Evolutionary conservation across 768 basidiomycete species (phyloP), one percentile per base, ranked within the genome.

Genomic region (Rhizopogon vesiculosus): DNA sequence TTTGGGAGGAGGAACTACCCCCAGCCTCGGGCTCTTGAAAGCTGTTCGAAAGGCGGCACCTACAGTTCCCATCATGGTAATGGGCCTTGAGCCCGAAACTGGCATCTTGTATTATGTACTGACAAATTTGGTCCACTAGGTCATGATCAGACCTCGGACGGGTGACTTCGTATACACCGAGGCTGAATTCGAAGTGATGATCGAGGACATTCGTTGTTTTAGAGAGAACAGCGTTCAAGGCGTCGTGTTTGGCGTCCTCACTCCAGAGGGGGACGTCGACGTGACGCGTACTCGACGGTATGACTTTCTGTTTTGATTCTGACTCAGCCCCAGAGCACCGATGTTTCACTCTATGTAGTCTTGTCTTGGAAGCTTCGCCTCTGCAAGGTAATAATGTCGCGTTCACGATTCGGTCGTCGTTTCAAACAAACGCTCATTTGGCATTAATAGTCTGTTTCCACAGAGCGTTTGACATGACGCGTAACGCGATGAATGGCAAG

Each of bases 1-100:
- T 3, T 61, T 81, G 28, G 92, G 91, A 22, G 92, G 92, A 19
- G 92, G 92, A 8, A 88, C 84, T 16, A 93, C 92, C 0, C 91
- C 92, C 5, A 87, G 82, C 56, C 59, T 88, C n/a, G 92, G 91
- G 0, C 76, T 93, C 35, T 71, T 91, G 39, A 83, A 72, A 61
- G 69, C 77, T 3, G 79, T 93, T 42, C 76, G 78, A 56, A 73
- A 72, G 31, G 75, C 70, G 3, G 72, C 79, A 15, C 75, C 78
- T 5, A 70, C 76, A 42, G 62, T 82, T 7, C 83, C 86, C 0
- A 76, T 89, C 55, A 91, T 93, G 89, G 91, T 85, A 65, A 57
- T 25, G 25, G 3, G 25, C 25, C 15, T 8, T 48, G 19, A 7
- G 13, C 10, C 12, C 5, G 13, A 38, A 38, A 38, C 35, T 56